Percentiles rank a stretch among this genome's conserved stretches.
Evolutionary conservation across 805 yeast species (phyloP).

Genomic region (Metschnikowia drakensbergensis): DNA sequence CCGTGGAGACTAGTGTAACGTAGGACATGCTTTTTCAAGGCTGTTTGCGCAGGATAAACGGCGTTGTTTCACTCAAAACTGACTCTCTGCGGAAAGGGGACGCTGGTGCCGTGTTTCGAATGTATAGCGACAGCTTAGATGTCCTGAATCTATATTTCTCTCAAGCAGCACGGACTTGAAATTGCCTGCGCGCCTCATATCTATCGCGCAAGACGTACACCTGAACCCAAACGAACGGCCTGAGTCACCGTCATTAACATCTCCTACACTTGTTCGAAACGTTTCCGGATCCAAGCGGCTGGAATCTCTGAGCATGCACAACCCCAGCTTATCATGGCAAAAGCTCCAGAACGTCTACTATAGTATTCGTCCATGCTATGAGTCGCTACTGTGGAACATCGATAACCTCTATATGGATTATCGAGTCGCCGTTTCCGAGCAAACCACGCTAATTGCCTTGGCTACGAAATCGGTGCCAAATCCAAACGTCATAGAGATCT

Average conservation of each 20-base stretch:
- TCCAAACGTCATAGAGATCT: constrained; percentile 37
- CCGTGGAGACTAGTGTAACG: constrained; percentile 71
- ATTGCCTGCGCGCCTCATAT: too few species aligned
- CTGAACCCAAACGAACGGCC: neutral
- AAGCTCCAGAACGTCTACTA: constrained; percentile 68
- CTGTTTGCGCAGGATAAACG: too few species aligned
- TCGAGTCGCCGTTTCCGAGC: constrained; percentile 47
- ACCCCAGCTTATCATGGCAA: constrained; percentile 68
- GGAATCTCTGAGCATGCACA: constrained; percentile 14
- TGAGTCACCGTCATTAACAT: neutral
- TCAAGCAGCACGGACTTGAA: too few species aligned
- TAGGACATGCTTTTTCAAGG: constrained; percentile 18
- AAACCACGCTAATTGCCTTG: constrained; percentile 55
- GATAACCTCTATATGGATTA: constrained; percentile 36
- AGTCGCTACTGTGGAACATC: constrained; percentile 47
- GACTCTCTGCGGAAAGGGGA: too few species aligned
- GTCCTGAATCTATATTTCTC: too few species aligned
- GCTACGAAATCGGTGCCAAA: constrained; percentile 34
- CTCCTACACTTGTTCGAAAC: neutral
- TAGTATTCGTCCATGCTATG: constrained; percentile 55
- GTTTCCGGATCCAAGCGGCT: neutral
- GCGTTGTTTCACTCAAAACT: too few species aligned
- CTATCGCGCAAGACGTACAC: too few species aligned
- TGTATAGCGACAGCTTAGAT: too few species aligned
- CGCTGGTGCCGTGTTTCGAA: too few species aligned